Conservation (phyloP, 2,329 filamentous ascomycete genomes). For the Moelleriella libera region DNA sequence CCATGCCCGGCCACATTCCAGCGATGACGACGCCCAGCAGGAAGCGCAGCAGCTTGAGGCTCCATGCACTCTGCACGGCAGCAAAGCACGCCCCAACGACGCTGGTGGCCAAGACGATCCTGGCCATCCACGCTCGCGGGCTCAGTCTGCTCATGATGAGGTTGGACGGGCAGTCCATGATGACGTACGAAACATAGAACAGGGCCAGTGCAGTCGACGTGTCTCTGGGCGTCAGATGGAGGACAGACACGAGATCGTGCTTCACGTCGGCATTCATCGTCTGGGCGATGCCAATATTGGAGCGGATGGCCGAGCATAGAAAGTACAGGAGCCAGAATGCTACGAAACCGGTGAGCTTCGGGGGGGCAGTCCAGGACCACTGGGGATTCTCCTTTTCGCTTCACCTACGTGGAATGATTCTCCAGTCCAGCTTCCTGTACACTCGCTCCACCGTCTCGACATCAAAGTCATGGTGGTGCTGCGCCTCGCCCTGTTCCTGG, state of each 20-base stretch:
- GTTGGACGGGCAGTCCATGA: slow-evolving; percentile 83
- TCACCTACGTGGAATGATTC: slow-evolving; percentile 41
- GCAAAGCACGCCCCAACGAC: slow-evolving; percentile 74
- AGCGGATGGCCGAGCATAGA: slow-evolving; percentile 79
- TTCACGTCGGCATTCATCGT: slow-evolving; percentile 66
- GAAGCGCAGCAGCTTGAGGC: slow-evolving; percentile 75
- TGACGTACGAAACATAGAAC: slow-evolving; percentile 85
- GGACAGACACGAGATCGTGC: slow-evolving; percentile 62
- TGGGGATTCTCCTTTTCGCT: background rate
- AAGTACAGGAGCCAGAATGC: slow-evolving; percentile 90
- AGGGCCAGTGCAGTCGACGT: slow-evolving; percentile 73
- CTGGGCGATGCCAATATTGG: slow-evolving; percentile 85
- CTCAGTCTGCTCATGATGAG: slow-evolving; percentile 76
- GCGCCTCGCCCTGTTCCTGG: slow-evolving; percentile 1
- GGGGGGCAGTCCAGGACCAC: too few relatives aligned
- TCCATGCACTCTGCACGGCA: slow-evolving; percentile 71
- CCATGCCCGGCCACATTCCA: slow-evolving; percentile 93
- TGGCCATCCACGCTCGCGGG: slow-evolving; percentile 81
- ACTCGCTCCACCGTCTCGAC: slow-evolving; percentile 38
- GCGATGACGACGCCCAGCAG: slow-evolving; percentile 78
- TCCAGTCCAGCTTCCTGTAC: slow-evolving; percentile 43
- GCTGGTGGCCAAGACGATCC: slow-evolving; percentile 79
- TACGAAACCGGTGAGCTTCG: slow-evolving; percentile 11
- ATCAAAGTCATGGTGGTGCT: slow-evolving; percentile 23
- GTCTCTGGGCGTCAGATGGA: slow-evolving; percentile 59